Conservation (phyloP, 2,329 filamentous ascomycete species). For the Botrytis medusae region DNA sequence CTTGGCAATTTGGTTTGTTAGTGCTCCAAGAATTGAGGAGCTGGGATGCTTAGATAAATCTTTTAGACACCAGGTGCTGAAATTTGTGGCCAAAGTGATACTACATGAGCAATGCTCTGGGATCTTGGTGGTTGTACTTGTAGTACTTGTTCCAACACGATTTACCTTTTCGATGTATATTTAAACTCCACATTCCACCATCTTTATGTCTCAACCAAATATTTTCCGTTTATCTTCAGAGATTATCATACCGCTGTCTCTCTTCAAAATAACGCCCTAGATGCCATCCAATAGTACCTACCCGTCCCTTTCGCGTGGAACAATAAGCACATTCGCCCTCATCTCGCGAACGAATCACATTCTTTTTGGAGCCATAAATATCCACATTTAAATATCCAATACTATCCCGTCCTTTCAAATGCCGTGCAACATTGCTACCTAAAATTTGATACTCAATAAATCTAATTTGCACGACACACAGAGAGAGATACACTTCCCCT, state of each 20-base stretch:
- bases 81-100: background rate
- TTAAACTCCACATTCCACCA: background rate
- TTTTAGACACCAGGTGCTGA: background rate
- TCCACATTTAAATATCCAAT: background rate
- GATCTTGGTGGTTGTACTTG: background rate
- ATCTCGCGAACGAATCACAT: background rate
- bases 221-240: background rate
- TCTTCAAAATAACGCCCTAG: background rate
- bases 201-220: background rate
- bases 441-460: background rate
- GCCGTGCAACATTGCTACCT: background rate
- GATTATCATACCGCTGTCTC: background rate
- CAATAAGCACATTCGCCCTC: background rate
- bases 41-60: background rate
- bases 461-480: background rate
- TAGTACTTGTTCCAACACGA: no score
- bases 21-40: background rate
- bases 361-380: background rate
- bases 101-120: background rate
- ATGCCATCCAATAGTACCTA: background rate
- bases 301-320: background rate
- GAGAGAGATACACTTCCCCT: background rate
- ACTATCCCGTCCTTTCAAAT: background rate
- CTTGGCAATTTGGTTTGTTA: background rate
- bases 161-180: background rate